Evolutionary conservation across 1,139 yeast genomes (phyloP).

Genomic region (Geotrichum aggregatum): DNA sequence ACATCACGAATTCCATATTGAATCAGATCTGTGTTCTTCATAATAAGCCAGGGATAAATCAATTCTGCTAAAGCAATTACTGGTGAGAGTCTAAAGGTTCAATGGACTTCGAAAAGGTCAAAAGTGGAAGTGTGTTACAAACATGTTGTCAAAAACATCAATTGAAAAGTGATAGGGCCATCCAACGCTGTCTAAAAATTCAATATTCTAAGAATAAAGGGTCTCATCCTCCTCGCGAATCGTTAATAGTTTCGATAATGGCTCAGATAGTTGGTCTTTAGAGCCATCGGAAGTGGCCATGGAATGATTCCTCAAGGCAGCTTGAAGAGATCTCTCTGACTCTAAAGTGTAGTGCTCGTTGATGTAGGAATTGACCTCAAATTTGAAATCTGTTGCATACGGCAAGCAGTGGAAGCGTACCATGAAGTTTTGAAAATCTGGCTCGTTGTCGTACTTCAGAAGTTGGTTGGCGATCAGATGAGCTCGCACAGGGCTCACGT

Average conservation of each 20-base stretch:
- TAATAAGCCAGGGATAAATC: too few relatives aligned
- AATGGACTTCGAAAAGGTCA: neutral
- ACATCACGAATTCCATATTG: too few relatives aligned
- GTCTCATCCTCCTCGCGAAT: neutral
- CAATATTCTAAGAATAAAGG: too few relatives aligned
- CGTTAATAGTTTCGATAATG: neutral
- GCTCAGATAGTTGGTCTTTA: neutral
- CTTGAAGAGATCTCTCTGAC: neutral
- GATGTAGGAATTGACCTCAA: constrained; percentile 21
- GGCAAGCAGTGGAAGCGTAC: constrained; percentile 21
- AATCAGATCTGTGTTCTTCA: too few relatives aligned
- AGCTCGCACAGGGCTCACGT: constrained; percentile 14
- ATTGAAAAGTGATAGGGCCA: too few relatives aligned
- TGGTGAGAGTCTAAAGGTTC: neutral
- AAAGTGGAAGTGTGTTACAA: neutral
- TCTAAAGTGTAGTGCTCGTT: constrained; percentile 17
- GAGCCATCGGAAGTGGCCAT: neutral
- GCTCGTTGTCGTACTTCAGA: constrained; percentile 17
- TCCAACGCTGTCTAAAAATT: too few relatives aligned
- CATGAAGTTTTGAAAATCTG: constrained; percentile 21
- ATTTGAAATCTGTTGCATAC: constrained; percentile 21
- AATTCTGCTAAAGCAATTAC: neutral
- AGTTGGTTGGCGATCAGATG: constrained; percentile 19
- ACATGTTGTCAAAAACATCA: neutral
- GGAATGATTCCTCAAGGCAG: neutral